These are phyloP conservation scores for Alternaria solani DNA, from an alignment of 2,329 filamentous ascomycete species.

Conservation along the genomic window DNA sequence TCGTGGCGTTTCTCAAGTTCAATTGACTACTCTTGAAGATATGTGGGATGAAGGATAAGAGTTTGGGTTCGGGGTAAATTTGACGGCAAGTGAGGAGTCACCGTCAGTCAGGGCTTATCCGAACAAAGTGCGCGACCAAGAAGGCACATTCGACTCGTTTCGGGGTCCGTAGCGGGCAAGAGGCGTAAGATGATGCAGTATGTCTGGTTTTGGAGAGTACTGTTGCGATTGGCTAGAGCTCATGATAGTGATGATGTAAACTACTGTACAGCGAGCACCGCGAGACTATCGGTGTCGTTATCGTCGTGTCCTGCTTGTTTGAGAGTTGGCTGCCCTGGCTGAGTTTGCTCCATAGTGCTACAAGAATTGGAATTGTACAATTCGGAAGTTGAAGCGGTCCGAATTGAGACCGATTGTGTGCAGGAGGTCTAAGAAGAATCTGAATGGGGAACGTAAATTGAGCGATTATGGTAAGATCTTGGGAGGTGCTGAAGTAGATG, in stretches of 20 bases:
- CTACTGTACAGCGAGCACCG: neutral
- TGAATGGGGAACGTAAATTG: too few species aligned
- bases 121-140: neutral
- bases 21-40: neutral
- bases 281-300: neutral
- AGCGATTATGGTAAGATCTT: too few species aligned
- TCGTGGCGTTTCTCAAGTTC: neutral
- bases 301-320: neutral
- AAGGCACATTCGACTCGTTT: neutral
- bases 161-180: neutral
- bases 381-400: neutral
- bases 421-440: neutral
- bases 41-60: neutral
- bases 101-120: neutral
- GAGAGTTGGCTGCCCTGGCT: neutral
- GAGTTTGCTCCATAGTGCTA: neutral
- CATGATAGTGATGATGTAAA: neutral
- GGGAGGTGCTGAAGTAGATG: too few species aligned
- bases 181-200: constrained; percentile 8
- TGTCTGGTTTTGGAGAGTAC: neutral
- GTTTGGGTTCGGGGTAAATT: constrained; percentile 2
- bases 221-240: neutral
- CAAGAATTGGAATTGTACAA: neutral
- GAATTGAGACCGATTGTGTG: neutral
- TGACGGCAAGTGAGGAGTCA: neutral